Base-by-base conservation (phyloP, 2,329 filamentous ascomycete species). In the Diplodia corticola region DNA sequence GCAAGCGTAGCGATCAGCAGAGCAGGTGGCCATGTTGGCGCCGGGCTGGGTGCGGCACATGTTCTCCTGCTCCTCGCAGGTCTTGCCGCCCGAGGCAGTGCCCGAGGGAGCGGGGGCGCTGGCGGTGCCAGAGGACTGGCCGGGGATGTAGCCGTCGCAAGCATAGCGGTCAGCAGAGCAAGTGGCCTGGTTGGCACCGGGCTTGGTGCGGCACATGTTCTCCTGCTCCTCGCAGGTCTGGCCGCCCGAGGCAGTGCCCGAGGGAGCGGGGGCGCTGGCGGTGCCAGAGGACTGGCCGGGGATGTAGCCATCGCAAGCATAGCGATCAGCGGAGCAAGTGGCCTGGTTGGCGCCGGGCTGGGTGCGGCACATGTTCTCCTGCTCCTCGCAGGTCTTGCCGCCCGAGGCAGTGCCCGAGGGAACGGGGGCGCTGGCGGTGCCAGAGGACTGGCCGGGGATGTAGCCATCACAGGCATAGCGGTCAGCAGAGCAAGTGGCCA, bases 21-120 rank as follows among this genome's bases (percentile, higher is more conserved):
- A 50, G 59, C 59, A 63, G 26, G 22, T 6, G 12, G 59, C 46
- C 59, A 63, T 63, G 59, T 63, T 63, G 28, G 59, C 59, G n/a
- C 9, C 10, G 20, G 59, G 46, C 9, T 28, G 13, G 48, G 28
- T 50, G 28, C 59, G 59, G 59, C 59, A 63, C 17, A 20, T 30
- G 59, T 63, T 63, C 28, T 63, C 59, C 59, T 63, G 22, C n/a
- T 63, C 44, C 44, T 63, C 7, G 59, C 59, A 63, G 4, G 44
- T 22, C 59, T 50, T 24, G 37, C 24, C 24, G 24, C 35, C 53
- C 26, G 49, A 30, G 49, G 49, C 2, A 13, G 49, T 53, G 3
- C 48, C 48, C 10, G 48, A 50, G 48, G 48, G 9, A 9, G 2
- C 15, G 50, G 50, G 50, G n/a, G 30, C 51, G 30, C 30, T 13